Evolutionary conservation across 1,139 yeast genomes (phyloP), one percentile per base, ranked within the genome.

Genomic region (Wickerhamiella infanticola): DNA sequence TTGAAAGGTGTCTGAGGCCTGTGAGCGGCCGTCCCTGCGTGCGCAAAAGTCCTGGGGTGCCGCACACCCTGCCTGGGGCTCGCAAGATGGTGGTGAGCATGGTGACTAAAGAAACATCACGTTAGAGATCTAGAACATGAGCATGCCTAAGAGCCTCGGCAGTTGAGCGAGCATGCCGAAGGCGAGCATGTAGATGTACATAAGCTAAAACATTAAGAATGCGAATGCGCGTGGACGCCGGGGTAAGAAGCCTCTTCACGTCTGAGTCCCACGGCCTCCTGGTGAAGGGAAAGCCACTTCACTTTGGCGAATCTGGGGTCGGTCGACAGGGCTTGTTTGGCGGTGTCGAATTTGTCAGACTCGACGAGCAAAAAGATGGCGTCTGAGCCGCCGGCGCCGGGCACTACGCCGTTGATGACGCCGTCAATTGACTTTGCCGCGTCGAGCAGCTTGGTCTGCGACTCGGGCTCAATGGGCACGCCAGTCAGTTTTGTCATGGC

Each of bases 331-430:
- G 41, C 40, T 1, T 53, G 50, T 0, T 77, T 70, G 3, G 58
- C 56, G 3, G 51, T 48, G 11, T 63, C 55, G 41, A 83, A 66
- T 3, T 58, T 48, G 0, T 59, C 58, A 4, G 76, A 62, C 3
- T 75, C 63, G 1, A 81, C 80, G 35, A 90, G 63, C 31, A 88
- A 58, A 49, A 94, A 74, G 37, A 90, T 75, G 0, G 98, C 98
- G 66, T 90, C 98, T 59, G 77, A 82, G 0, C 98, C 98, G 24
- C 98, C 98, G 0, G 98, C 98, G 2, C 98, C 98, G 0, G 98
- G 98, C 3, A 90, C 95, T 33, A 90, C 93, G 8, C 95, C 96
- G 0, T 95, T 94, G 24, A 88, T 57, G 39, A 86, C 93, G 9
- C 98, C 98, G 0, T 68, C 67, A 23, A 82, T 53, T 25, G 55